Evolutionary conservation across 331 rosid genomes (phyloP).

Genomic region (Pyrus hybrid): DNA sequence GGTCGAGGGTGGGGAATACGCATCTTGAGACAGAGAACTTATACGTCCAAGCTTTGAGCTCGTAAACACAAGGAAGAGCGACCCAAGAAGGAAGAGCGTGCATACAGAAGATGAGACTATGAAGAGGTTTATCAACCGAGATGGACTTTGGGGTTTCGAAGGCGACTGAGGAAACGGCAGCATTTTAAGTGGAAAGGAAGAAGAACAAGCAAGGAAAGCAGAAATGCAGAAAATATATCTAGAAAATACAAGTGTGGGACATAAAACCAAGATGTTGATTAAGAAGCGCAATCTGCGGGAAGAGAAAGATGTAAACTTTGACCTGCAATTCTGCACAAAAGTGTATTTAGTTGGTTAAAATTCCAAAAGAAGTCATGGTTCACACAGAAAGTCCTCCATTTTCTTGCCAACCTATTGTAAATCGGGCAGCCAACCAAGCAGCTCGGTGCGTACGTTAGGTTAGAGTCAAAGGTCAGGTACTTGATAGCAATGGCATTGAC

Average conservation of each 20-base stretch:
- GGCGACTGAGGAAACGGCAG: constrained; percentile 25
- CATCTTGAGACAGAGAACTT: constrained; percentile 9
- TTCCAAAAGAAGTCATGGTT: not conserved
- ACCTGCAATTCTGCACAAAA: not conserved
- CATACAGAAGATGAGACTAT: constrained; percentile 47
- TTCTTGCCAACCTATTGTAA: not conserved
- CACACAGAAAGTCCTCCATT: not conserved
- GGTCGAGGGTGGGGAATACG: constrained; percentile 24
- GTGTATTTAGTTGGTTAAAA: not conserved
- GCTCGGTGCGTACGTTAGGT: not conserved
- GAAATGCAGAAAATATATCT: not conserved
- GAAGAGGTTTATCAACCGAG: constrained; percentile 25
- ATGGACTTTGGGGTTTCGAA: constrained; percentile 28
- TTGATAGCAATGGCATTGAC: not conserved
- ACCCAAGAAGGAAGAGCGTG: constrained; percentile 38
- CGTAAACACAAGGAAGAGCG: constrained; percentile 29
- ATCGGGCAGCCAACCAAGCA: not conserved
- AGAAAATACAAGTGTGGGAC: not conserved
- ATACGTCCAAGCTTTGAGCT: constrained; percentile 3
- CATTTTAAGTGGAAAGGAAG: constrained; percentile 29
- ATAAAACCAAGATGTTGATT: not conserved
- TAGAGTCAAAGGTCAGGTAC: constrained; percentile 4
- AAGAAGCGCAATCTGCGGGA: not conserved
- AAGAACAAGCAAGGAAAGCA: not conserved
- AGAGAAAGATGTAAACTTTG: not conserved